These are phyloP conservation scores for Aspergillus puulaauensis DNA, from an alignment of 2,329 filamentous ascomycete species.

Conservation along the genomic window DNA sequence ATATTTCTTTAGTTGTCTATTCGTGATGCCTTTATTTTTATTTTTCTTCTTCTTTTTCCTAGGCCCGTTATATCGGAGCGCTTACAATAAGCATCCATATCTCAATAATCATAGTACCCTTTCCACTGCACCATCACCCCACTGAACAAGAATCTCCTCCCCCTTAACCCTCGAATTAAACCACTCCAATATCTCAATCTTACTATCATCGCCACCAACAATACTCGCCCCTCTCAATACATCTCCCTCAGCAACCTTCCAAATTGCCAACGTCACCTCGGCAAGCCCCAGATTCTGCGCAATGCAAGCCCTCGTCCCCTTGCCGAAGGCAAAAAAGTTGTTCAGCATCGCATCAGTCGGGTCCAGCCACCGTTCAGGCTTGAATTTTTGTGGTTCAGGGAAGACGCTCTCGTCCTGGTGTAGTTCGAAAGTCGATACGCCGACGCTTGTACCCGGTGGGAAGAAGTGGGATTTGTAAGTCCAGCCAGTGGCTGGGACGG, in stretches of 20 bases:
- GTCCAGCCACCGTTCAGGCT: constrained; percentile 51
- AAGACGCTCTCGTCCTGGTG: constrained; percentile 49
- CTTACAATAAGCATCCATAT: too few species aligned
- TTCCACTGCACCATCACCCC: neutral
- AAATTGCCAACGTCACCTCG: constrained; percentile 46
- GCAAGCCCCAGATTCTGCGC: constrained; percentile 49
- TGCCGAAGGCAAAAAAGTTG: constrained; percentile 51
- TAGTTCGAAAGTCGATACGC: constrained; percentile 46
- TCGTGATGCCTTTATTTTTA: neutral
- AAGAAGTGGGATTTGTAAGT: constrained; percentile 39
- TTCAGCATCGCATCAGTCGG: constrained; percentile 41
- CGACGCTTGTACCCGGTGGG: constrained; percentile 48
- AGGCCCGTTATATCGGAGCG: neutral
- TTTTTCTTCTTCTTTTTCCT: neutral
- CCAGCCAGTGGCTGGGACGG: constrained; percentile 44
- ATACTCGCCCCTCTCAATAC: constrained; percentile 47
- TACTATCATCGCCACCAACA: constrained; percentile 29
- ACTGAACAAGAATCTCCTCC: constrained; percentile 41
- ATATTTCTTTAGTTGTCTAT: neutral
- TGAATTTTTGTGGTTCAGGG: constrained; percentile 43
- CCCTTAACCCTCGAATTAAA: constrained; percentile 56
- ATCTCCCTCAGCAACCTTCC: constrained; percentile 44
- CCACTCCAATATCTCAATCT: constrained; percentile 56
- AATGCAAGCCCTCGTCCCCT: constrained; percentile 51
- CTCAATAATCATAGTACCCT: too few species aligned